Evolutionary conservation across 495 filamentous ascomycete species (phyloP).

Genomic region (Talaromyces adpressus): DNA sequence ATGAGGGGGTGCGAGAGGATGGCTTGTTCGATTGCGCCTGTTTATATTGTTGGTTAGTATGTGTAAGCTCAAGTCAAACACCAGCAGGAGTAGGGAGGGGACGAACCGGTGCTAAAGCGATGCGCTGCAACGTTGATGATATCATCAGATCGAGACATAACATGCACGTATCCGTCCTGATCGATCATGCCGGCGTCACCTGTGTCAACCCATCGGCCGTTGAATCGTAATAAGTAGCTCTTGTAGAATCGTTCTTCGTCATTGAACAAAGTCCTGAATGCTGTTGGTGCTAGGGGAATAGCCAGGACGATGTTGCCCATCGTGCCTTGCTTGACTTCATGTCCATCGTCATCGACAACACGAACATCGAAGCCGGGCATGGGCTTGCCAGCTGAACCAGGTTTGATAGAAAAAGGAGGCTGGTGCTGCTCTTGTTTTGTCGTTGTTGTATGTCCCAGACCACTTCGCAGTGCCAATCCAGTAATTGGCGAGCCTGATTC

Average conservation of each 20-base stretch:
- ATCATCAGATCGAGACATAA: constrained; percentile 84
- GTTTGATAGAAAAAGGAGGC: constrained; percentile 53
- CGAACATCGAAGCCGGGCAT: constrained; percentile 87
- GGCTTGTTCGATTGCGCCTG: constrained; percentile 81
- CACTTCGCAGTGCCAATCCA: constrained; percentile 55
- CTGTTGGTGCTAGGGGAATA: constrained; percentile 76
- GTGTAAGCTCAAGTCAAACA: not conserved
- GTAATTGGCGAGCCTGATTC: constrained; percentile 88
- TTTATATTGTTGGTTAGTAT: not conserved
- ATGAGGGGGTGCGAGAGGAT: constrained; percentile 72
- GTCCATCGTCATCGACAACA: constrained; percentile 73
- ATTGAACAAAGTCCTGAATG: constrained; percentile 74
- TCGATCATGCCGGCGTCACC: constrained; percentile 87
- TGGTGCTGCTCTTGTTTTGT: constrained; percentile 10
- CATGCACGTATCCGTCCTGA: constrained; percentile 71
- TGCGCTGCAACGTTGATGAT: constrained; percentile 95
- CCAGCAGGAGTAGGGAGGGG: not conserved
- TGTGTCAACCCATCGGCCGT: constrained; percentile 77
- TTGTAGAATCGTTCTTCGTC: constrained; percentile 79
- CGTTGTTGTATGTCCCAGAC: constrained; percentile 21
- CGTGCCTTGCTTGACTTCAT: constrained; percentile 54
- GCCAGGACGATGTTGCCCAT: constrained; percentile 91
- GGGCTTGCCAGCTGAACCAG: constrained; percentile 80
- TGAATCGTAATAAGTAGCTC: constrained; percentile 73
- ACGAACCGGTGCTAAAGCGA: constrained; percentile 77